Base-by-base conservation (phyloP, 2,329 filamentous ascomycete genomes). In the Scleromitrula shiraiana region DNA sequence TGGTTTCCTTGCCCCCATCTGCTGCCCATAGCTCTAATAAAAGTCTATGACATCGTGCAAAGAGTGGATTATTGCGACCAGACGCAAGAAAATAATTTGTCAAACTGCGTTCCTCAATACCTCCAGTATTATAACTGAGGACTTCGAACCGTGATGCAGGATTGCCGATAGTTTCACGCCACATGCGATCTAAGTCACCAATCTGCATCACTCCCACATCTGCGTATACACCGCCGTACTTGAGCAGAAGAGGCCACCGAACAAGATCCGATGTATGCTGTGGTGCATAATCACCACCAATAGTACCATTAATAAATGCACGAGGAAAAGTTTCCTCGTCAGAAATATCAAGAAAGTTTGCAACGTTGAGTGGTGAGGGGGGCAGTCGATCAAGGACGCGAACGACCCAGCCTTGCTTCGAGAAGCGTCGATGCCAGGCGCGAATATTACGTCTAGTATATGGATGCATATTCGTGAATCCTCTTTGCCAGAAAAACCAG, bases 191-290 rank as follows among this genome's bases (percentile, higher is more conserved):
- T 2, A 80, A 53, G 60, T 80, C 74, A 6, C 76, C 76, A 50
- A 80, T 78, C 50, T 75, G 72, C 51, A 80, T 67, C 52, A 77
- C 59, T 0, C 77, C 76, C 0, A 76, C 76, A 53, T 80, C 77
- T 0, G 74, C 70, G 55, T 79, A 81, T 0, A 79, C 68, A 23
- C 77, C 77, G 39, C 77, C 77, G 53, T 79, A 76, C 46, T 64
- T 68, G 9, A 78, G 65, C n/a, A 81, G 61, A 10, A 80, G 64
- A 2, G 77, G 77, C 55, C 67, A 78, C 1, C 77, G 71, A 3
- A 80, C 73, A 1, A 82, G 70, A 50, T 82, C 78, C 0, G 75
- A 78, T 0, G 68, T 73, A 56, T 80, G 76, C 55, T 80, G 76
- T 2, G 64, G 62, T 0, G 68, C 70, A 59, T 76, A 77, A 7